Evolutionary conservation across 2,329 filamentous ascomycete species (phyloP).

Genomic region (Cyphellophora attinorum): DNA sequence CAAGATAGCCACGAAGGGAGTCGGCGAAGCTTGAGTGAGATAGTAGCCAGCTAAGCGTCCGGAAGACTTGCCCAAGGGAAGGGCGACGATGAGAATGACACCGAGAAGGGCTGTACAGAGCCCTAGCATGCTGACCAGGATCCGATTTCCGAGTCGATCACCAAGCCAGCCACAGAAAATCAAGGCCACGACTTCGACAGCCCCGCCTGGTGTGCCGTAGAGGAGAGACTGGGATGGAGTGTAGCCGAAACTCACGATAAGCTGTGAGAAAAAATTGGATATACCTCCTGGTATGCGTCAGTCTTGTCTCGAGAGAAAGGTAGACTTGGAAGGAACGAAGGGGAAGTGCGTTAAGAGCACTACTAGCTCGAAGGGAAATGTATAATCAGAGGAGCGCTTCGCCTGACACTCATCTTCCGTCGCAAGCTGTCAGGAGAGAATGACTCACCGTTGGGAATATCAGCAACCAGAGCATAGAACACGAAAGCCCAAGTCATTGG

Average conservation of each 20-base stretch:
- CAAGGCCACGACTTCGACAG: constrained; percentile 52
- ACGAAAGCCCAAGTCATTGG: constrained; percentile 43
- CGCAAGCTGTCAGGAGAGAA: too few relatives aligned
- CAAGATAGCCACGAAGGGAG: constrained; percentile 54
- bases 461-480: constrained; percentile 14
- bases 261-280: constrained; percentile 52
- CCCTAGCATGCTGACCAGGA: constrained; percentile 47
- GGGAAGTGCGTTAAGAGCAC: too few relatives aligned
- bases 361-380: too few relatives aligned
- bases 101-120: constrained; percentile 14
- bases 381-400: too few relatives aligned
- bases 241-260: constrained; percentile 57
- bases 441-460: constrained; percentile 24
- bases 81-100: constrained; percentile 34
- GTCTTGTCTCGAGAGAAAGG: too few relatives aligned
- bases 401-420: too few relatives aligned
- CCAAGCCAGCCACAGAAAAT: constrained; percentile 48
- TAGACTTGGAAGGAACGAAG: too few relatives aligned
- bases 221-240: constrained; percentile 53
- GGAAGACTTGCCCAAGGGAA: constrained; percentile 47
- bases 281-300: too few relatives aligned
- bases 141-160: constrained; percentile 46
- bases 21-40: constrained; percentile 50
- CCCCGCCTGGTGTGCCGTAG: constrained; percentile 57
- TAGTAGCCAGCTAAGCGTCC: constrained; percentile 58